Base-by-base conservation (phyloP, 116 monocot species). In the Zostera marina region DNA sequence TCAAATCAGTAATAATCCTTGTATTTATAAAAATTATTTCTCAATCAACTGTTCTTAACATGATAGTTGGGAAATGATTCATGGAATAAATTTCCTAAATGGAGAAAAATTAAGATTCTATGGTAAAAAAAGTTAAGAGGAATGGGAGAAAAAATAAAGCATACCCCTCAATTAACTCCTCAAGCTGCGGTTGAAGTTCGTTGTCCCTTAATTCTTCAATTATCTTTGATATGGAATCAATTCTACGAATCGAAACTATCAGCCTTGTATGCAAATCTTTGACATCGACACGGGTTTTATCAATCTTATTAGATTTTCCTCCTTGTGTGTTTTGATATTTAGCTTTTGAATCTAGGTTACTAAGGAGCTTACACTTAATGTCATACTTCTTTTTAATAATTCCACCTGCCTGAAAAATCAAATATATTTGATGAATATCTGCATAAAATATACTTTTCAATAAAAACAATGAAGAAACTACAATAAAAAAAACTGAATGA, bases 261-360 rank as follows among this genome's bases (percentile, higher is more conserved):
- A 98, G 79, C 70, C 98, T 82, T 11, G 80, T 83, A 47, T 98
- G 85, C 68, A 98, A 74, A 53, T 98, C 98, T 71, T 98, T 98
- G 14, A 98, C 78, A 46, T 56, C 19, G 23, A 90, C 82, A 53
- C 98, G 82, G 11, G 86, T 98, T 71, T 70, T 98, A 58, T 90
- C 98, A 58, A 90, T 75, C 42, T 63, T 86, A 23, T 62, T 47
- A 8, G 32, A 58, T 56, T 23, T 71, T 63, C 85, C 88, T 67
- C 41, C 59, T 39, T 15, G 25, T 6, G 39, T n/a, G 38, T 40
- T 39, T 39, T 39, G 38, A 11, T 0, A n/a, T 39, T 39, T 24
- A 14, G 58, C 81, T 70, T 58, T 82, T 0, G 80, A 89, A 42
- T 83, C 80, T 59, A 83, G 80, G 19, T 80, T 61, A 62, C 77